Conservation (phyloP, 345 rosid genomes). For the Citrus mangshanensis region DNA sequence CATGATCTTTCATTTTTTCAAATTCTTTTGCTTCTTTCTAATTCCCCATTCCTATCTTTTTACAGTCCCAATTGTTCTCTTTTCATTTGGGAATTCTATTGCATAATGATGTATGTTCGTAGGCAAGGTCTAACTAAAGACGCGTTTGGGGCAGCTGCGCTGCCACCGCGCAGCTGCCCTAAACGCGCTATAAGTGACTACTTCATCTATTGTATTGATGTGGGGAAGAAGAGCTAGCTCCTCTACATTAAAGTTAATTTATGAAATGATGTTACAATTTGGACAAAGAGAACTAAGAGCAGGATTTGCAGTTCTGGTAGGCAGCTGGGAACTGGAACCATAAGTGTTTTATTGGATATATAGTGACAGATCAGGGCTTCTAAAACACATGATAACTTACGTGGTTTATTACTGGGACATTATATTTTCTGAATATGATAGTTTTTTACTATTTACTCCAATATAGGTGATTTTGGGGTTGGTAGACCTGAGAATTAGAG, state of each 20-base stretch:
- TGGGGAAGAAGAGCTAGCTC: not conserved
- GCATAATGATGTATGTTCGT: not conserved
- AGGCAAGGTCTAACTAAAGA: not conserved
- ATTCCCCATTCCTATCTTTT: too few species aligned
- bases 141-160: too few species aligned
- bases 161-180: too few species aligned
- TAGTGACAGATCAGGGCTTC: not conserved
- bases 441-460: not conserved
- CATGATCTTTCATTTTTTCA: constrained; percentile 22
- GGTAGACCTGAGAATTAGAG: not conserved
- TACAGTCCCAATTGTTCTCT: too few species aligned
- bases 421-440: not conserved
- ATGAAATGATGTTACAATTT: not conserved
- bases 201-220: not conserved
- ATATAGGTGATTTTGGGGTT: not conserved
- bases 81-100: too few species aligned
- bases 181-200: not conserved
- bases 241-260: not conserved
- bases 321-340: not conserved
- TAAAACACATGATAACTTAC: not conserved
- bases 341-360: not conserved
- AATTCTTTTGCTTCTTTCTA: not conserved
- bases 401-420: not conserved
- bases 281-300: not conserved
- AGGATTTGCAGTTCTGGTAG: not conserved